These are phyloP conservation scores for Rhizopogon rudus DNA, from an alignment of 768 basidiomycete genomes.

Conservation along the genomic window DNA sequence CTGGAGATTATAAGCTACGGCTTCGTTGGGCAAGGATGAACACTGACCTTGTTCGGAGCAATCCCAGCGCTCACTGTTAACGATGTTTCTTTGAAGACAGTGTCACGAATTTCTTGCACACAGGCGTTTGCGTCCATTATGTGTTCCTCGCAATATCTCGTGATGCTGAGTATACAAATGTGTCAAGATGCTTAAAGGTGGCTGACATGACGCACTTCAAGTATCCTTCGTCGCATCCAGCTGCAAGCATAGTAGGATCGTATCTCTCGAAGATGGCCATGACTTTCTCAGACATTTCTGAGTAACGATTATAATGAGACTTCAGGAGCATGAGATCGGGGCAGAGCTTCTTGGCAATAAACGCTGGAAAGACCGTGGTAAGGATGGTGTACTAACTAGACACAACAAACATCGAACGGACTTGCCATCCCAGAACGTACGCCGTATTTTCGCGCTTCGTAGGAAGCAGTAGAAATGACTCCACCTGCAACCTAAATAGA, in stretches of 20 bases:
- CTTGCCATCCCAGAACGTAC: slow-evolving; percentile 96
- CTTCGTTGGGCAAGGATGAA: slow-evolving; percentile 11
- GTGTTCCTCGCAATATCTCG: slow-evolving; percentile 72
- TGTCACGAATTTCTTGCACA: slow-evolving; percentile 69
- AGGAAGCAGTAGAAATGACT: slow-evolving; percentile 85
- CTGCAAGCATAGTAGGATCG: slow-evolving; percentile 69
- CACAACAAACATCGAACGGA: slow-evolving; percentile 23
- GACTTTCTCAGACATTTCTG: slow-evolving; percentile 65
- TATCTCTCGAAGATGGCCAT: slow-evolving; percentile 67
- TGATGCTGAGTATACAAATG: slow-evolving; percentile 52
- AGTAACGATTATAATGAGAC: slow-evolving; percentile 56
- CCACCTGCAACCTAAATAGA: slow-evolving; percentile 67
- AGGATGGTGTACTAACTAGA: background rate
- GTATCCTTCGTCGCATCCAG: slow-evolving; percentile 89
- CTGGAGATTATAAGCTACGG: slow-evolving; percentile 30
- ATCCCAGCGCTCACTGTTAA: slow-evolving; percentile 94
- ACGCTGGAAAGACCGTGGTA: slow-evolving; percentile 42
- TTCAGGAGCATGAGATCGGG: slow-evolving; percentile 76
- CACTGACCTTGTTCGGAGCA: slow-evolving; percentile 84
- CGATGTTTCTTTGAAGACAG: slow-evolving; percentile 71
- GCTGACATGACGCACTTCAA: slow-evolving; percentile 57
- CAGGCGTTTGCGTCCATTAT: slow-evolving; percentile 64
- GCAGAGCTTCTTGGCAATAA: slow-evolving; percentile 91
- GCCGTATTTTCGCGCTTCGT: slow-evolving; percentile 87
- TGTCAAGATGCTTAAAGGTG: background rate